phyloP scores from a whole-genome alignment of 768 basidiomycete species.

The Myochromella boudieri region DNA sequence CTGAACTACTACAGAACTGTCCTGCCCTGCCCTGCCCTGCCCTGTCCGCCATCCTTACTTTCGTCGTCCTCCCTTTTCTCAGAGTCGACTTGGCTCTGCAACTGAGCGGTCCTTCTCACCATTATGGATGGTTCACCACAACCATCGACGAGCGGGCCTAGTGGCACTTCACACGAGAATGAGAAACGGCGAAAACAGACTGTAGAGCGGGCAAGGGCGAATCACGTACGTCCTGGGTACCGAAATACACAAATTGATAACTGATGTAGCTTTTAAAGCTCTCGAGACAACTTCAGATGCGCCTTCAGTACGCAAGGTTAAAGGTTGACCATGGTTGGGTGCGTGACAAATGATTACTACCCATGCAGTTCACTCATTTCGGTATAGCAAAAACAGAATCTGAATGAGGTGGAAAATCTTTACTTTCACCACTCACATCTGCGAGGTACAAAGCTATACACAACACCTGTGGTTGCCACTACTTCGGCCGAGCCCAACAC shows the following conservation, averaged over 20 bases:
- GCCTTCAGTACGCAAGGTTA: conserved; percentile 73
- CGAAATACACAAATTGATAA: neutral
- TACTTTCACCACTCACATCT: conserved; percentile 75
- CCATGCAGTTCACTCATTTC: neutral
- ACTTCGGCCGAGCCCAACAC: conserved; percentile 18
- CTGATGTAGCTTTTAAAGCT: conserved; percentile 39
- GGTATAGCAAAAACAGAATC: conserved; percentile 67
- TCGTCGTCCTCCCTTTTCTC: no score
- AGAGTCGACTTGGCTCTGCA: no score
- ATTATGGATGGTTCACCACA: no score
- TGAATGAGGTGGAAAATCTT: conserved; percentile 82
- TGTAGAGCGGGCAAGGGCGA: conserved; percentile 55
- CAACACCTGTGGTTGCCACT: conserved; percentile 20
- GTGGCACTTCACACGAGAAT: conserved; percentile 32
- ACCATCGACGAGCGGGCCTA: no score
- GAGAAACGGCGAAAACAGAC: conserved; percentile 50
- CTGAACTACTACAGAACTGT: conserved; percentile 4
- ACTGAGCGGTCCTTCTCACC: no score
- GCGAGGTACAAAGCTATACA: conserved; percentile 33
- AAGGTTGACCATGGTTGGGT: conserved; percentile 87
- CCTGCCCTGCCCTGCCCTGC: no score
- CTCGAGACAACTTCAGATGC: conserved; percentile 68
- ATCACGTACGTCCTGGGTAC: conserved; percentile 42
- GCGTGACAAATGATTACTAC: conserved; percentile 21
- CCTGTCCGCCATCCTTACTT: no score